A percentile compares a stretch with the other conserved stretches of the same genome.
Evolutionary conservation across 192 early-diverging fungal genomes (phyloP).

Genomic region (Umbelopsis vinacea): DNA sequence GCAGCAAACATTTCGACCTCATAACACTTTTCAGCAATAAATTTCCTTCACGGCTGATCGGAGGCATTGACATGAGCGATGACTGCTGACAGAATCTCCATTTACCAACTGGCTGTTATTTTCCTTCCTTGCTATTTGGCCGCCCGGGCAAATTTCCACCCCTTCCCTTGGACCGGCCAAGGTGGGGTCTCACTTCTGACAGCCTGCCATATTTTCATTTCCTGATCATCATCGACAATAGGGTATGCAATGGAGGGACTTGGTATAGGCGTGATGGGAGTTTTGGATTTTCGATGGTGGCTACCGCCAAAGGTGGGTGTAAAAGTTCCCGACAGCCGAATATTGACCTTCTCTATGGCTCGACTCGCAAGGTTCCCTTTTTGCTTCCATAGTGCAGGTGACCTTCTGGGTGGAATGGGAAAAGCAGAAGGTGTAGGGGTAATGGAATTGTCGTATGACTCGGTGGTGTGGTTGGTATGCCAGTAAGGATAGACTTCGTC

Average conservation of each 20-base stretch:
- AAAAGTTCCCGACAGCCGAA: slow-evolving; percentile 13
- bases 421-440: slow-evolving; percentile 1
- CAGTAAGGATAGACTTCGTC: background rate
- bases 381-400: slow-evolving; percentile 7
- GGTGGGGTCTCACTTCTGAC: slow-evolving; percentile 2
- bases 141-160: slow-evolving; percentile 13
- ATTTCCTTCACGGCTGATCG: too few relatives aligned
- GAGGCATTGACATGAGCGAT: too few relatives aligned
- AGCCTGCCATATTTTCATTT: slow-evolving; percentile 14
- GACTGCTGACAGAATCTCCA: too few relatives aligned
- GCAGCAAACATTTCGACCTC: too few relatives aligned
- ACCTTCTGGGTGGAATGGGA: slow-evolving; percentile 12
- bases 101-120: too few relatives aligned
- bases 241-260: background rate
- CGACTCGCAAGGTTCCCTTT: background rate
- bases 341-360: background rate
- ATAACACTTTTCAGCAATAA: too few relatives aligned
- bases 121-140: background rate
- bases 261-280: background rate
- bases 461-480: background rate
- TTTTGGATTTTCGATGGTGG: background rate
- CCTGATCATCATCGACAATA: background rate
- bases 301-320: slow-evolving; percentile 6
- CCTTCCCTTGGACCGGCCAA: slow-evolving; percentile 19
- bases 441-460: background rate